Conservation (phyloP, 1,284 basidiomycete species). For the Cutaneotrichosporon dermatis region DNA sequence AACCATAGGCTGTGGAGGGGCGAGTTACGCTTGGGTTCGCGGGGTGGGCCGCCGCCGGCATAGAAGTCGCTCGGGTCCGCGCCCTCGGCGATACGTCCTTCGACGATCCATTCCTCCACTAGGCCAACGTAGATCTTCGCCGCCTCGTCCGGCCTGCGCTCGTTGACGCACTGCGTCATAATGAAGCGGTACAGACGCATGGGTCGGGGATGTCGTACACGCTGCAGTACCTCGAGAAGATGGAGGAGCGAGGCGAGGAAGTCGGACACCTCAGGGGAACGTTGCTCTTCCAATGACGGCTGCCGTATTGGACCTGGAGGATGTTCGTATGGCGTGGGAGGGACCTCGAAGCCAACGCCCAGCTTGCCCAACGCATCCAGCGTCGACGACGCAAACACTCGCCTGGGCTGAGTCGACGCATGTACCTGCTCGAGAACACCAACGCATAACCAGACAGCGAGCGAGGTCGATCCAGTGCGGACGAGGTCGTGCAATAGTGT, state of each 20-base stretch:
- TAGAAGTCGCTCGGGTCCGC: conserved; percentile 39
- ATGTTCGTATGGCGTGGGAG: background rate
- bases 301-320: background rate
- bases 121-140: conserved; percentile 45
- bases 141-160: conserved; percentile 35
- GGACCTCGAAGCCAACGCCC: background rate
- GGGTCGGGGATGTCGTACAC: conserved; percentile 31
- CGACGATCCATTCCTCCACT: conserved; percentile 50
- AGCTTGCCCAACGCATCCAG: background rate
- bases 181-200: conserved; percentile 29
- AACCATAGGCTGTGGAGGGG: conserved; percentile 38
- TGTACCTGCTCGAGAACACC: conserved; percentile 2
- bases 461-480: conserved; percentile 3
- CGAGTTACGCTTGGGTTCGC: conserved; percentile 11
- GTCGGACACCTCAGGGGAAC: background rate
- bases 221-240: conserved; percentile 29
- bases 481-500: conserved; percentile 30
- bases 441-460: background rate
- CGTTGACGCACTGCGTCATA: conserved; percentile 27
- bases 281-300: conserved; percentile 23
- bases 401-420: conserved; percentile 3
- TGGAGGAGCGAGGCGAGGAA: conserved; percentile 17
- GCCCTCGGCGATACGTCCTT: conserved; percentile 44
- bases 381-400: conserved; percentile 1
- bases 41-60: conserved; percentile 19